phyloP scores from a whole-genome alignment of 78 protist genomes.

The Polysphondylium violaceum region DNA sequence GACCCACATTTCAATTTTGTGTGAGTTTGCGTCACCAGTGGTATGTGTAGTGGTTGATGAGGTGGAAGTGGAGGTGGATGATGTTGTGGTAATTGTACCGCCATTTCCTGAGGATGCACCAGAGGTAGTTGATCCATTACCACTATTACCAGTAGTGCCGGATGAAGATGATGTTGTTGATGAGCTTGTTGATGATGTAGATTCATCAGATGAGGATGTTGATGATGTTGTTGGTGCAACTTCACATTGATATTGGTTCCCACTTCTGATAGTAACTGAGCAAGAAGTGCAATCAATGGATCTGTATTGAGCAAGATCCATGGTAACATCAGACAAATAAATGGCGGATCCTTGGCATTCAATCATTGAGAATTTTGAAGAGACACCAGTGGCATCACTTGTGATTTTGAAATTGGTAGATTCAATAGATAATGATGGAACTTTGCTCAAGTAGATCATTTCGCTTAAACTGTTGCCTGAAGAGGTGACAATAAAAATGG shows the following conservation, averaged over 20 bases:
- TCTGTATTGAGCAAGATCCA: neutral
- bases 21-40: neutral
- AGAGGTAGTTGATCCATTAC: neutral
- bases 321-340: neutral
- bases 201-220: too few species aligned
- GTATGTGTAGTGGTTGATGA: neutral
- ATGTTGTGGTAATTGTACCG: neutral
- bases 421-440: neutral
- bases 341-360: neutral
- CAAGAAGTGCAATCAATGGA: neutral
- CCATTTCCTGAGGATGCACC: neutral
- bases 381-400: neutral
- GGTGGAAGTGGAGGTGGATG: neutral
- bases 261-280: neutral
- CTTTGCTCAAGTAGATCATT: neutral
- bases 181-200: neutral
- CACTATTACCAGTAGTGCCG: neutral
- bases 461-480: neutral
- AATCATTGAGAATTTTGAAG: neutral
- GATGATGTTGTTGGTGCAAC: neutral
- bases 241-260: neutral
- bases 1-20: neutral
- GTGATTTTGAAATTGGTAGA: neutral
- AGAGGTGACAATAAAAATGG: constrained; percentile 1
- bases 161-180: neutral